These are phyloP conservation scores for Lipomyces yarrowii DNA, from an alignment of 1,139 yeast genomes.

Conservation along the genomic window DNA sequence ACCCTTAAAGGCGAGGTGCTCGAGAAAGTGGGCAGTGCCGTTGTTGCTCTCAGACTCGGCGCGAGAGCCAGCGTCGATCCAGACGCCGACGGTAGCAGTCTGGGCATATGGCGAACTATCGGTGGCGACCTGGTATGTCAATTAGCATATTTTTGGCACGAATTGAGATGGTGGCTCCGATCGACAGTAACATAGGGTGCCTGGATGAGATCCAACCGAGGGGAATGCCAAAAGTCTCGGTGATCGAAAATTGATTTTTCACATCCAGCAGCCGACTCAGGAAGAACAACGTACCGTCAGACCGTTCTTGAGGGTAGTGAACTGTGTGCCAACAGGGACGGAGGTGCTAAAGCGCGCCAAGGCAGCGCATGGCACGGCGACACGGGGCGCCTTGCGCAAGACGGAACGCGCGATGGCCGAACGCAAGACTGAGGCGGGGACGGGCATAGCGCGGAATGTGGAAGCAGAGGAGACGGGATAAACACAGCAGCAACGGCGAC, in stretches of 20 bases:
- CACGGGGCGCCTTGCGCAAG: slow-evolving; percentile 19
- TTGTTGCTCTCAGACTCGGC: slow-evolving; percentile 83
- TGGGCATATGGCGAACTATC: slow-evolving; percentile 84
- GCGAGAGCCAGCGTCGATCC: slow-evolving; percentile 97
- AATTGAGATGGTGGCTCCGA: neutral
- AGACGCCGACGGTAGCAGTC: slow-evolving; percentile 96
- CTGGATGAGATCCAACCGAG: too few relatives aligned
- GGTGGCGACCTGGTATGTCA: slow-evolving; percentile 55
- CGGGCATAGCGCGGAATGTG: slow-evolving; percentile 21
- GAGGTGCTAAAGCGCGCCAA: slow-evolving; percentile 32
- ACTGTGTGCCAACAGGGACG: slow-evolving; percentile 51
- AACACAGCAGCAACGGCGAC: too few relatives aligned
- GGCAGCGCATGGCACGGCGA: slow-evolving; percentile 14
- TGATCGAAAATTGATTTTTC: neutral
- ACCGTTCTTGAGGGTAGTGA: slow-evolving; percentile 77
- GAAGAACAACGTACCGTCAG: slow-evolving; percentile 61
- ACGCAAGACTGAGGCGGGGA: slow-evolving; percentile 21
- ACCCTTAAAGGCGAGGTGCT: slow-evolving; percentile 95
- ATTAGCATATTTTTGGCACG: neutral
- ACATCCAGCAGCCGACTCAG: neutral
- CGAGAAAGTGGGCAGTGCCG: slow-evolving; percentile 97
- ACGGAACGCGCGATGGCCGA: slow-evolving; percentile 24
- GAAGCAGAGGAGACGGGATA: slow-evolving; percentile 1
- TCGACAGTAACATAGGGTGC: too few relatives aligned
- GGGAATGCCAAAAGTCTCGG: too few relatives aligned